A percentile compares a stretch with the other conserved stretches of the same genome.
These are phyloP conservation scores for Vitis cinerea DNA, from an alignment of 164 flowering plant species.

Conservation along the genomic window DNA sequence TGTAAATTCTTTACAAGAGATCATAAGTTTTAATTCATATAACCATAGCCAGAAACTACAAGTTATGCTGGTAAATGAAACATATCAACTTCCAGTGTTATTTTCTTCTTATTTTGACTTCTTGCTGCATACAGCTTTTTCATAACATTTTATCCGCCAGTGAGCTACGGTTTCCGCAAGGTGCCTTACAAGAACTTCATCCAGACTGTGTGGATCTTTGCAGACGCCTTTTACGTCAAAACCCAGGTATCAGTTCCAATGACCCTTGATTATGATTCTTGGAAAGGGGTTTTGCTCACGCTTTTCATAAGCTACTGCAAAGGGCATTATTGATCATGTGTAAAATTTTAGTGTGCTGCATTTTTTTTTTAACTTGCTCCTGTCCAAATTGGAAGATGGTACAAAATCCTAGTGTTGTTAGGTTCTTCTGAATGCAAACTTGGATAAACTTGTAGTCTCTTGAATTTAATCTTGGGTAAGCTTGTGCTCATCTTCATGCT, in stretches of 20 bases:
- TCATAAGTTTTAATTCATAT: background rate
- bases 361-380: too few species aligned
- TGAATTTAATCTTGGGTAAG: too few species aligned
- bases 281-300: background rate
- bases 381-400: too few species aligned
- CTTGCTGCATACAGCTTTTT: slow-evolving; percentile 44
- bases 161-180: slow-evolving; percentile 51
- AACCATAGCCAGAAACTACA: background rate
- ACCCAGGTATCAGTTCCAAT: slow-evolving; percentile 40
- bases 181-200: slow-evolving; percentile 36
- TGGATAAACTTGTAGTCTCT: too few species aligned
- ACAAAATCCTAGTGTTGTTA: too few species aligned
- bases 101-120: slow-evolving; percentile 1
- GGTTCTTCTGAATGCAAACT: too few species aligned
- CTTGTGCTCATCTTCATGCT: too few species aligned
- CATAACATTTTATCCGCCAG: slow-evolving; percentile 47
- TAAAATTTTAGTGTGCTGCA: too few species aligned
- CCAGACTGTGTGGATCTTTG: slow-evolving; percentile 57
- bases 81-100: background rate
- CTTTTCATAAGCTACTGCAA: too few species aligned
- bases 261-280: background rate
- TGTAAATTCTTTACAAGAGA: background rate
- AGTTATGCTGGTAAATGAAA: background rate
- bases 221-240: slow-evolving; percentile 54
- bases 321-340: too few species aligned